Conservation (phyloP, 73 alveolate species). For the Paramecium octaurelia region DNA sequence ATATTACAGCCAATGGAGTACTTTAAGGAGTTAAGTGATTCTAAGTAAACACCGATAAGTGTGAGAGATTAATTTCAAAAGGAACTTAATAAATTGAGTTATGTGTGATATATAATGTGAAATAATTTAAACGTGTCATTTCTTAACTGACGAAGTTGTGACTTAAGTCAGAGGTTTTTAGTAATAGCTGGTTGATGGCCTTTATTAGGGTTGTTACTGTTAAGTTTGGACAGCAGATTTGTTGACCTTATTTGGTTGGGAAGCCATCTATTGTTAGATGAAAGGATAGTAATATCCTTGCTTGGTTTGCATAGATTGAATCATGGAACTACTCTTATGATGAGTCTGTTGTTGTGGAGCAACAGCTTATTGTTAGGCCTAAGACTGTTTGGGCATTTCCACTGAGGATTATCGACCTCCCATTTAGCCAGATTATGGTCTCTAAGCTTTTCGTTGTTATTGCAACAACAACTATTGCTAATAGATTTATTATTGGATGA, state of each 20-base stretch:
- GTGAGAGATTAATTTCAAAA: not conserved
- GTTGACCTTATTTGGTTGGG: not conserved
- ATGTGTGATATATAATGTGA: not conserved
- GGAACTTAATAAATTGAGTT: not conserved
- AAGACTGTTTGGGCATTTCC: conserved; percentile 1
- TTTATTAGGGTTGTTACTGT: not conserved
- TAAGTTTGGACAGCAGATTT: not conserved
- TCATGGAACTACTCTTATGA: conserved; percentile 15
- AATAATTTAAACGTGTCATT: not conserved
- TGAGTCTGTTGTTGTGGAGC: not conserved
- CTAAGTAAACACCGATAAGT: not conserved
- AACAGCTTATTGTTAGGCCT: not conserved
- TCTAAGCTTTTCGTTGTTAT: not conserved
- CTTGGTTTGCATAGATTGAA: not conserved
- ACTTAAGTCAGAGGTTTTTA: not conserved
- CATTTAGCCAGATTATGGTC: not conserved
- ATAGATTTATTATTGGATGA: not conserved
- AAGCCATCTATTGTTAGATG: not conserved
- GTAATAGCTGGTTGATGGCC: conserved; percentile 23
- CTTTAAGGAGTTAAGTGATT: not conserved
- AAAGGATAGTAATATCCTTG: not conserved
- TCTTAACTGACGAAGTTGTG: not conserved
- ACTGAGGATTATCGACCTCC: not conserved
- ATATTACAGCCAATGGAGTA: not conserved
- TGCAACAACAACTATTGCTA: not conserved